Evolutionary conservation across 2,329 filamentous ascomycete species (phyloP).

Genomic region (Cordyceps fumosorosea): DNA sequence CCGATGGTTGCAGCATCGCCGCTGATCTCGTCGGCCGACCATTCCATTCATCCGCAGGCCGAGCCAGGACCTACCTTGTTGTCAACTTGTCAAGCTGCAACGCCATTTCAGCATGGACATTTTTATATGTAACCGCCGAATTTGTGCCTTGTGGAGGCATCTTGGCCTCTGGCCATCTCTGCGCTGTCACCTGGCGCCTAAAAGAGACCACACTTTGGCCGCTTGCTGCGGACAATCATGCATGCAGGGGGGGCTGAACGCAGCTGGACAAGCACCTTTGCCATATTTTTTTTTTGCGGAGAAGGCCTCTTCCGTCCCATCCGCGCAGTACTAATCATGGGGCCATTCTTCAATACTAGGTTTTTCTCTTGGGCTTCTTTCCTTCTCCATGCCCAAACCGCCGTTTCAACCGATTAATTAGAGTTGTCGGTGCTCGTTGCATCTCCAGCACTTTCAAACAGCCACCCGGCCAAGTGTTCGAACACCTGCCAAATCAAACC

Average conservation of each 20-base stretch:
- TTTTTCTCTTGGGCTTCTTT: neutral
- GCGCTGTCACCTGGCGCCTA: neutral
- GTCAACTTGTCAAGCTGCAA: neutral
- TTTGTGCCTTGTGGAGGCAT: neutral
- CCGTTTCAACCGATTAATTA: neutral
- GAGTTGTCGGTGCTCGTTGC: neutral
- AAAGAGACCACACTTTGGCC: neutral
- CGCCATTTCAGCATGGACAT: neutral
- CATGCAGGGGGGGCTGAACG: neutral
- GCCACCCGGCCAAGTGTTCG: too few species aligned
- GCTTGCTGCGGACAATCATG: neutral
- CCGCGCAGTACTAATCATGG: neutral
- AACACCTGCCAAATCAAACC: neutral
- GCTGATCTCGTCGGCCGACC: neutral
- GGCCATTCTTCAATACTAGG: neutral
- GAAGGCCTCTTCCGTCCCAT: conserved; percentile 7
- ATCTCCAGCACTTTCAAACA: neutral
- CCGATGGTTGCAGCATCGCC: neutral
- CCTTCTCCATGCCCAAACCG: neutral
- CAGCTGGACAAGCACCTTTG: conserved; percentile 2
- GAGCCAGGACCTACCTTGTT: neutral
- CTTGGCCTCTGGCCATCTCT: neutral
- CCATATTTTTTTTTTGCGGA: neutral
- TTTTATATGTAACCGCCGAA: neutral
- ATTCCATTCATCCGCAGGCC: too few species aligned